phyloP scores from a whole-genome alignment of 2,329 filamentous ascomycete genomes.

The Colletotrichum horii region DNA sequence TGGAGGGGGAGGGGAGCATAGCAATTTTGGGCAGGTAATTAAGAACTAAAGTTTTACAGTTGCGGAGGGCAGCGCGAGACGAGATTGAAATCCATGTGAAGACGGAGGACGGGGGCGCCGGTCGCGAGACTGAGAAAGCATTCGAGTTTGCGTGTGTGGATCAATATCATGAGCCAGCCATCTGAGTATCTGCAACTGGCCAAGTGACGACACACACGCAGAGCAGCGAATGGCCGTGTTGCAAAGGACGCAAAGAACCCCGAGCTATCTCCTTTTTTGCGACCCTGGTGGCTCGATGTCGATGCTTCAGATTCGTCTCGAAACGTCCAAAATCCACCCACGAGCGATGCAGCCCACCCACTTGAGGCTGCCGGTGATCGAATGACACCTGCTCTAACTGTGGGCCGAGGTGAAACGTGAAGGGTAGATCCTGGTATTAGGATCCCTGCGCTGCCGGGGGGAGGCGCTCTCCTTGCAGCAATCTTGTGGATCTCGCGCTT shows the following conservation, averaged over 20 bases:
- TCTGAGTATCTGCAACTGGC: not conserved
- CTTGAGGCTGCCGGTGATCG: slow-evolving; percentile 2
- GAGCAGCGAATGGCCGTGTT: not conserved
- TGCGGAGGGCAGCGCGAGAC: slow-evolving; percentile 7
- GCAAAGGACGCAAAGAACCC: not conserved
- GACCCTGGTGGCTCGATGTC: slow-evolving; percentile 7
- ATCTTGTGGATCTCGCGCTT: slow-evolving; percentile 20
- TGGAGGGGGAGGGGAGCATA: not conserved
- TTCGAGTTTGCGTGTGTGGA: not conserved
- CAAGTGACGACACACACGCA: slow-evolving; percentile 1
- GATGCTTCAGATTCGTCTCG: slow-evolving; percentile 22
- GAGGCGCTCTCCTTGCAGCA: slow-evolving; percentile 14
- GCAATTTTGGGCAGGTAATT: not conserved
- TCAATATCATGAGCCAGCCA: not conserved
- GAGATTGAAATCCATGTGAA: not conserved
- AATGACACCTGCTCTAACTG: slow-evolving; percentile 11
- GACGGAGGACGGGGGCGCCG: not conserved
- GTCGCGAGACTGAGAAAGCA: not conserved
- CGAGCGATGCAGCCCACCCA: slow-evolving; percentile 5
- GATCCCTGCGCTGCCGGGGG: not conserved
- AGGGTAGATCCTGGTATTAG: not conserved
- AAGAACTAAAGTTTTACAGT: not conserved
- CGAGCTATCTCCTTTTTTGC: not conserved
- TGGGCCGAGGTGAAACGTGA: slow-evolving; percentile 17
- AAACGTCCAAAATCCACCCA: not conserved